phyloP scores from a whole-genome alignment of 371 early-diverging fungal genomes.

The Mucor sp. region DNA sequence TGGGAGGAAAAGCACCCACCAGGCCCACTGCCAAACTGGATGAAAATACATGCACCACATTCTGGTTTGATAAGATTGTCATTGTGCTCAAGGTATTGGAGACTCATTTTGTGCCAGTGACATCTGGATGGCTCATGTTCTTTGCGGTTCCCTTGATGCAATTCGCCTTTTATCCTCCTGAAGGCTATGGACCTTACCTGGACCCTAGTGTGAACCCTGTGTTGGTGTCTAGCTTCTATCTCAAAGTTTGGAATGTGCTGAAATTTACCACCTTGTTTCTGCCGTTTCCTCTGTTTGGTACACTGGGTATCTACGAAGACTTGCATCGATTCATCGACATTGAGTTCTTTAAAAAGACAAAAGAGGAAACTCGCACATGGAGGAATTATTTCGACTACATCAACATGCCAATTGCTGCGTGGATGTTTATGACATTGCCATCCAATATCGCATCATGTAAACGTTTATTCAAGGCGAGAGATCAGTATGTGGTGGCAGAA shows the following conservation, averaged over 20 bases:
- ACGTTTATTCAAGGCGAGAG: conserved; percentile 38
- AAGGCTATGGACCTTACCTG: conserved; percentile 20
- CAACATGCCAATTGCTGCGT: conserved; percentile 48
- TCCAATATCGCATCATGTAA: conserved; percentile 52
- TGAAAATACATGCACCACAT: background rate
- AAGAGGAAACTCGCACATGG: conserved; percentile 42
- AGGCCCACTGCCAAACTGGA: background rate
- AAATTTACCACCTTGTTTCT: conserved; percentile 48
- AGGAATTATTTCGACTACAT: conserved; percentile 43
- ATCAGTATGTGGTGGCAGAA: conserved; percentile 50
- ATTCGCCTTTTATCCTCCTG: conserved; percentile 38
- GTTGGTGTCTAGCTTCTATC: conserved; percentile 40
- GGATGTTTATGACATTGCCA: conserved; percentile 58
- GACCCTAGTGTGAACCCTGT: conserved; percentile 35
- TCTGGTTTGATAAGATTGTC: conserved; percentile 43
- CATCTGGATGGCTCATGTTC: conserved; percentile 62
- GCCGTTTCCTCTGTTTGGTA: conserved; percentile 52
- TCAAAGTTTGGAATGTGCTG: conserved; percentile 40
- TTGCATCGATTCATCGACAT: conserved; percentile 46
- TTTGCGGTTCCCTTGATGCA: conserved; percentile 57
- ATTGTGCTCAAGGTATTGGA: conserved; percentile 58
- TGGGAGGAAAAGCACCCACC: conserved; percentile 41
- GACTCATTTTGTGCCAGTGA: conserved; percentile 55
- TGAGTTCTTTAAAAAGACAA: conserved; percentile 37
- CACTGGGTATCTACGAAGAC: conserved; percentile 47